Conservation (phyloP, 768 basidiomycete genomes). For the Tylopilus vinaceipallidus region DNA sequence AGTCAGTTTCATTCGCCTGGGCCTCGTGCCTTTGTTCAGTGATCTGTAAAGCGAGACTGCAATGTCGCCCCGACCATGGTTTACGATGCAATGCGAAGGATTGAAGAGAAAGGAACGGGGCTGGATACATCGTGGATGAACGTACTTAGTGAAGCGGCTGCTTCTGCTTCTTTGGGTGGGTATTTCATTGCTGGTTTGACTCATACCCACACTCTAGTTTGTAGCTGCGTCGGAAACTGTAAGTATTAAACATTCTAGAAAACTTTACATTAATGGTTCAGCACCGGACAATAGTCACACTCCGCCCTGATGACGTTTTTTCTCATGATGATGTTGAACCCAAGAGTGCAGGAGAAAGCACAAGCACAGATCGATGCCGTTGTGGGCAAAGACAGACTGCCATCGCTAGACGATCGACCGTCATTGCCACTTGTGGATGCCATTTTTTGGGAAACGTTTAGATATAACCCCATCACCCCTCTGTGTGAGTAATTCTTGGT, state of each 20-base stretch:
- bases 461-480: not conserved
- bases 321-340: constrained; percentile 8
- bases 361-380: constrained; percentile 10
- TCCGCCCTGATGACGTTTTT: constrained; percentile 5
- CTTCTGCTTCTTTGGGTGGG: constrained; percentile 10
- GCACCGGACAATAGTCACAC: not conserved
- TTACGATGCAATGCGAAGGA: constrained; percentile 1
- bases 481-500: not conserved
- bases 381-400: constrained; percentile 4
- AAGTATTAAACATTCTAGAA: not conserved
- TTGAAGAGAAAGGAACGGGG: not conserved
- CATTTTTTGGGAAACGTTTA: constrained; percentile 1
- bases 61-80: constrained; percentile 3
- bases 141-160: constrained; percentile 5
- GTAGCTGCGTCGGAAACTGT: constrained; percentile 2
- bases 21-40: not conserved
- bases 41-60: not conserved
- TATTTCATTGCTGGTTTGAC: not conserved
- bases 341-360: constrained; percentile 2
- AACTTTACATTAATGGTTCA: not conserved
- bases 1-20: too few relatives aligned
- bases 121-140: constrained; percentile 4
- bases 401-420: constrained; percentile 9
- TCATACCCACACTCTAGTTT: too few relatives aligned
- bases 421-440: constrained; percentile 9